Percentiles rank a stretch among this genome's conserved stretches.
Evolutionary conservation across 2,329 filamentous ascomycete species (phyloP).

Genomic region (Phaeosphaeriaceae sp.): DNA sequence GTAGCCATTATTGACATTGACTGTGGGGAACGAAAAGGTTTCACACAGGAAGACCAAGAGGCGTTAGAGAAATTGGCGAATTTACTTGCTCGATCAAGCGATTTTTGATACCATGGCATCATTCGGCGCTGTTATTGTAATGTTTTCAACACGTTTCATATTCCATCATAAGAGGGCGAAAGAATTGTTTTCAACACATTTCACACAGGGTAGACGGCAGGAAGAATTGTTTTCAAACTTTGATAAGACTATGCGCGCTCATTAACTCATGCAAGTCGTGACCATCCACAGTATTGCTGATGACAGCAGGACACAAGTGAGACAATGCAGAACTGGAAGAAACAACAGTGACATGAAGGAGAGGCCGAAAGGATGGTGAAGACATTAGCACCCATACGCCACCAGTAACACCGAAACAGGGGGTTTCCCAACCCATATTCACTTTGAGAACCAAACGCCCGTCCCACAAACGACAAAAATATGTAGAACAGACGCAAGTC

Average conservation of each 20-base stretch:
- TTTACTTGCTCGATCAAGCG: constrained; percentile 41
- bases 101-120: constrained; percentile 28
- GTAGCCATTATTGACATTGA: constrained; percentile 83
- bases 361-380: constrained; percentile 13
- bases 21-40: constrained; percentile 70
- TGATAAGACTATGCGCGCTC: constrained; percentile 27
- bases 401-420: constrained; percentile 17
- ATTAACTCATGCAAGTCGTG: constrained; percentile 37
- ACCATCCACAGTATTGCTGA: constrained; percentile 28
- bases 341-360: constrained; percentile 17
- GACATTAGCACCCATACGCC: constrained; percentile 23
- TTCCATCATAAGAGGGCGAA: not conserved
- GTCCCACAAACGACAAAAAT: constrained; percentile 26
- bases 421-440: constrained; percentile 19
- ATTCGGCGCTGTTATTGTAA: too few species aligned
- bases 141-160: too few species aligned
- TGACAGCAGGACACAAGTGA: constrained; percentile 28
- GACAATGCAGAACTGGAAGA: constrained; percentile 15
- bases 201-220: not conserved
- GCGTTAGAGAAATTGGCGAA: constrained; percentile 67
- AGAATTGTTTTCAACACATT: not conserved
- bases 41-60: constrained; percentile 70
- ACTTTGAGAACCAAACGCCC: constrained; percentile 30
- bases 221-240: constrained; percentile 6
- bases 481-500: constrained; percentile 13